Base-by-base conservation (phyloP, 805 yeast species). In the Kuraishia floccosa region DNA sequence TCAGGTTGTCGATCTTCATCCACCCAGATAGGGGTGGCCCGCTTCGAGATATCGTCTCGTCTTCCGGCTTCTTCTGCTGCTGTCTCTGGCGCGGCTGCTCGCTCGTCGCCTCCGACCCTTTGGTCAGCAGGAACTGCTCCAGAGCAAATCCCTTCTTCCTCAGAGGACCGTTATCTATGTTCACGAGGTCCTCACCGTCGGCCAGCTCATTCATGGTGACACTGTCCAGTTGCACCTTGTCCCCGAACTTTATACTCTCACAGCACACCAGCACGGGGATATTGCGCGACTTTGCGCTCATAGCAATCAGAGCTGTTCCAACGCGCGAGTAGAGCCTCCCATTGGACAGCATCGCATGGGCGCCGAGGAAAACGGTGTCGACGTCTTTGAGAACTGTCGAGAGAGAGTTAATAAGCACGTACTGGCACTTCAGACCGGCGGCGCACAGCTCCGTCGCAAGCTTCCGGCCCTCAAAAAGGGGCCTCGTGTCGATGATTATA, bases 221-320 rank as follows among this genome's bases (percentile, higher is more conserved):
- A n/a, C 94, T 77, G 52, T 91, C 98, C 36, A 91, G 69, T 58
- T 89, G 97, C 7, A 91, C 96, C 43, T 91, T 76, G 52, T 91
- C 97, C 17, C 93, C 76, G 49, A 91, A 91, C 57, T 91, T 91
- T 55, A 91, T 72, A 31, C 89, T 76, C 56, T 91, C 98, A 58
- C 97, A 89, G 46, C 96, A 84, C 2, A 93, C 95, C 39, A 91
- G 65, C 5, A 91, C 96, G 0, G 98, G 97, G 30, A 91, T 82
- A 46, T 86, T 82, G 47, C 87, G 74, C 33, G 80, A 73, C 42
- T 81, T 77, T 16, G 94, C 87, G 57, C 81, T 73, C 84, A 89
- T 83, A 6, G 97, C 94, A 28, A 91, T 72, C 56, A 87, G 61
- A 1, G 96, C 95, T 6, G 96, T 79, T 15, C 98, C 98, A 12